A percentile compares a stretch with the other conserved stretches of the same genome.
phyloP scores from a whole-genome alignment of 805 yeast species.

The Candida namnaoensis region DNA sequence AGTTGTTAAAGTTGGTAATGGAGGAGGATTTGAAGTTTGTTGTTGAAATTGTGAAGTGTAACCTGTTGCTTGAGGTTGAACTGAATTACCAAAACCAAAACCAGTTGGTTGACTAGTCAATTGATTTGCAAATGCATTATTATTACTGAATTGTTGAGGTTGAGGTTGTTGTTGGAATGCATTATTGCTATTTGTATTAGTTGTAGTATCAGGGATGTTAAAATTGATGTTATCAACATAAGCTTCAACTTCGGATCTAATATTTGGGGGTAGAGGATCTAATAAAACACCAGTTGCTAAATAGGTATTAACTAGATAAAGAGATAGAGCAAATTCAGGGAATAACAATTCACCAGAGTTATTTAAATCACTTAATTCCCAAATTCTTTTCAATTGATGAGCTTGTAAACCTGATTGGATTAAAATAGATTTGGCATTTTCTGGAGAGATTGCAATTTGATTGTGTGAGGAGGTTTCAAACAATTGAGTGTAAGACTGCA shows the following conservation, averaged over 20 bases:
- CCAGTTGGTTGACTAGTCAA: conserved; percentile 1
- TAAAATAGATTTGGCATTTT: conserved; percentile 69
- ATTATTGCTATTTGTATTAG: conserved; percentile 2
- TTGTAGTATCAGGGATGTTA: conserved; percentile 37
- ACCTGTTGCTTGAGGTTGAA: conserved; percentile 12
- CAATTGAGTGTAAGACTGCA: too few species aligned
- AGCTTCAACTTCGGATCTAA: conserved; percentile 74
- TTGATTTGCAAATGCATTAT: conserved; percentile 5
- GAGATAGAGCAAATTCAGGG: conserved; percentile 78
- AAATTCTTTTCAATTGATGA: conserved; percentile 69
- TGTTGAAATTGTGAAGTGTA: conserved; percentile 3
- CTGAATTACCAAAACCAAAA: neutral
- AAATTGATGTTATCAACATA: conserved; percentile 84
- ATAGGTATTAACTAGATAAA: too few species aligned
- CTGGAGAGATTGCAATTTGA: conserved; percentile 39
- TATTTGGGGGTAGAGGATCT: conserved; percentile 26
- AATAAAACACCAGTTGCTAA: too few species aligned
- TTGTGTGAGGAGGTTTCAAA: too few species aligned
- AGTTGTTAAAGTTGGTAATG: neutral
- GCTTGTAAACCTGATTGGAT: conserved; percentile 75
- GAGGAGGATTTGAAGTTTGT: neutral
- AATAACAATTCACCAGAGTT: conserved; percentile 79
- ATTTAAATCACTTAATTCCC: conserved; percentile 88
- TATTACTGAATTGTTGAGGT: conserved; percentile 15
- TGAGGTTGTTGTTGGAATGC: conserved; percentile 19